Evolutionary conservation across 176 grass and related monocot genomes (phyloP), one percentile per base, ranked within the genome.

Genomic region (Triticum timopheevii): DNA sequence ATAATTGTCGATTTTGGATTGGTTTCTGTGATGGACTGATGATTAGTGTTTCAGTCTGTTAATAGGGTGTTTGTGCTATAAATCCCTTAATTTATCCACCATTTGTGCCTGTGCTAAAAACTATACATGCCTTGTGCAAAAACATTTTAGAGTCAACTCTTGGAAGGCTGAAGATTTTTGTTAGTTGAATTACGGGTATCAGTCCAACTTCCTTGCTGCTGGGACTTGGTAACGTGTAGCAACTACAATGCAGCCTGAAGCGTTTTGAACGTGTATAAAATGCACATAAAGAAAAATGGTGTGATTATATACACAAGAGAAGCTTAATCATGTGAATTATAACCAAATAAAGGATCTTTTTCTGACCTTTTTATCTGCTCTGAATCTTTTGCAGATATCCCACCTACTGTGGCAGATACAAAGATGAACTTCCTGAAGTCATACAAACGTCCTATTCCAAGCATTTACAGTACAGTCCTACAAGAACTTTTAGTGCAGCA

Each of bases 401-500:
- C 92, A 62, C 97, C 97, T 19, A 94, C 97, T 56, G 94, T 99
- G 1, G 64, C 94, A 2, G 97, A 94, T 38, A 99, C 97, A 80
- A 99, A 99, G 83, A 42, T 81, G 84, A 96, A 83, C 73, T 99
- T 99, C 63, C 92, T 99, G 24, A 93, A 92, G 81, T 86, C 97
- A 78, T 99, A 94, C 86, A 99, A 99, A 50, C 88, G 89, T 13
- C 97, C 97, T 30, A 99, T 99, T 73, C 97, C 94, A 58, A 97
- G 97, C 90, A 94, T 99, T 87, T 99, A 99, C 92, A 99, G 89
- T 80, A 69, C 66, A 80, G 89, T 99, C 15, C 92, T 99, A 59
- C 94, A 93, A 90, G 94, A 99, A 90, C 88, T 99, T 77, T 81
- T 99, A 81, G 94, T 97, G 72, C 94, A 99, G 64, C 94, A 99